Evolutionary conservation across 305 asterid genomes (phyloP), one percentile per base, ranked within the genome.

Genomic region (Solanum hybrid): DNA sequence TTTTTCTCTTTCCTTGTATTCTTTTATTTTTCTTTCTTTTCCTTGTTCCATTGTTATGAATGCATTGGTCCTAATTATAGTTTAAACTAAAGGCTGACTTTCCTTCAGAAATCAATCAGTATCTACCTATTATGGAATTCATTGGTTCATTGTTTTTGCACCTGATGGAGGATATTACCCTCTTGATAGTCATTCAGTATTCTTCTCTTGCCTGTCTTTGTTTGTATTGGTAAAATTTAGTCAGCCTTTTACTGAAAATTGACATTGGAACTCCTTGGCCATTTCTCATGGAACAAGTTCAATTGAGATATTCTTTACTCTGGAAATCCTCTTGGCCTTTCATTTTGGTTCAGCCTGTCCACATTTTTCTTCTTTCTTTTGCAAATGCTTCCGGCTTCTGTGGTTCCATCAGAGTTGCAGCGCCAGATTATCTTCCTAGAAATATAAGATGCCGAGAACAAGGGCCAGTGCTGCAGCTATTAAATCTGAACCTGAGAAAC

Each of bases 391-490:
- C 94, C 86, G 94, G 98, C 96, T 93, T 95, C 95, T 93, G 94
- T 94, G 91, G 93, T 94, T 94, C 91, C 92, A 91, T 91, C 98
- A 94, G 96, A 97, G 95, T 93, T 92, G 95, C 97, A 89, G 94
- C 92, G 90, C 94, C 94, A 94, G 96, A 89, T 92, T 93, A 88
- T 92, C 91, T 92, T 89, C 89, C 92, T 91, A 94, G 95, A 92
- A 93, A 90, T 93, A 91, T 94, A 94, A 92, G 96, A 97, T 97
- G 99, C 98, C 98, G 86, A 96, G 98, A 96, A 92, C 98, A 89
- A 95, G 93, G 93, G 92, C 95, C 89, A 89, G 93, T 92, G 91
- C 92, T 91, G 94, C 95, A 89, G 96, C 92, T 89, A 35, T 90
- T 91, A 95, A 91, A 90, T 90, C 95, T 86, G 98, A 95, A 93